phyloP scores from a whole-genome alignment of 2,329 filamentous ascomycete genomes.

The Claviceps digitariae region DNA sequence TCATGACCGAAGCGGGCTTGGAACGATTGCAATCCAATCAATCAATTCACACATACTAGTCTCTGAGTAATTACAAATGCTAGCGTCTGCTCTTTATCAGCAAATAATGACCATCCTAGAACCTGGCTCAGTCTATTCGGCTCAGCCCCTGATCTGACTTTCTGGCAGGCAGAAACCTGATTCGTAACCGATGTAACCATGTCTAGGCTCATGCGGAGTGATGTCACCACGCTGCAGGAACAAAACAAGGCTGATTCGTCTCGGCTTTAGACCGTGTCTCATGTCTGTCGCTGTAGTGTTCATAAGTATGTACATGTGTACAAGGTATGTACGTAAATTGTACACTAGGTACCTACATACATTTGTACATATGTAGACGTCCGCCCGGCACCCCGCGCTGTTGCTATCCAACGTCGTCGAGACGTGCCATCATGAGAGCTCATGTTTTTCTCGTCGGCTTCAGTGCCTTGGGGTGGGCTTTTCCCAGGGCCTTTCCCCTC shows the following conservation, averaged over 20 bases:
- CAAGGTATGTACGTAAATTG: too few relatives aligned
- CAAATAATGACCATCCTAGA: background rate
- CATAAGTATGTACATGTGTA: too few relatives aligned
- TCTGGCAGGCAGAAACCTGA: background rate
- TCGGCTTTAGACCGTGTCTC: background rate
- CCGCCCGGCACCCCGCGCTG: background rate
- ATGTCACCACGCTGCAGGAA: slow-evolving; percentile 4
- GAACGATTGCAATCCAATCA: background rate
- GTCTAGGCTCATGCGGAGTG: background rate
- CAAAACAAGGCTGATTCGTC: background rate
- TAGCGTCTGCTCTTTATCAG: background rate
- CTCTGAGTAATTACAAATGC: background rate
- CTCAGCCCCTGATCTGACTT: background rate
- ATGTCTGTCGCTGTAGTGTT: too few relatives aligned
- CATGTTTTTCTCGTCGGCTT: slow-evolving; percentile 1
- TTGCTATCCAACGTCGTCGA: background rate
- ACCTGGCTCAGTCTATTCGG: background rate
- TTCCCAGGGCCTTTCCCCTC: background rate
- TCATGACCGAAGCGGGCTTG: background rate
- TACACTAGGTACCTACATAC: too few relatives aligned
- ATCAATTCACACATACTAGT: too few relatives aligned
- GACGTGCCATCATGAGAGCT: background rate
- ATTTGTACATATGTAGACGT: background rate
- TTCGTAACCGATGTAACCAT: background rate
- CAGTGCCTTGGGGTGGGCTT: background rate